Conservation (phyloP, 140 eudicot genomes). For the Ambrosia hybrid region DNA sequence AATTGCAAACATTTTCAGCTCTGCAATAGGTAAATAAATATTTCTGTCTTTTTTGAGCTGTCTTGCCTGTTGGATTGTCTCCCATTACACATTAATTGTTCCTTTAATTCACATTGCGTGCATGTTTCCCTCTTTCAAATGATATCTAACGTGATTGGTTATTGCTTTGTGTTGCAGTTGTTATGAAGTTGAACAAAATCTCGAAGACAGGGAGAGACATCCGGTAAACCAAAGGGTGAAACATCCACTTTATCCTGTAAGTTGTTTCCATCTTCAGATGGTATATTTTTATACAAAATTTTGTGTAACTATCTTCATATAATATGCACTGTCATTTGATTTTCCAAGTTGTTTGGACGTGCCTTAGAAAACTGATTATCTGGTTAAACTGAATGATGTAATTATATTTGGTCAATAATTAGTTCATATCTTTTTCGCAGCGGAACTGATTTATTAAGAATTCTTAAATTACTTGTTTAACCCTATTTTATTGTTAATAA, state of each 20-base stretch:
- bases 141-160: not conserved
- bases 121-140: not conserved
- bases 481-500: too few species aligned
- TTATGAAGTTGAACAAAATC: conserved; percentile 61
- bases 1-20: conserved; percentile 87
- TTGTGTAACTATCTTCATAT: too few species aligned
- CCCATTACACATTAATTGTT: not conserved
- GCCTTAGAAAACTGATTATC: not conserved
- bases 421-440: too few species aligned
- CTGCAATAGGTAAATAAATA: conserved; percentile 59
- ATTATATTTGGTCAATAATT: too few species aligned
- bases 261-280: conserved; percentile 7
- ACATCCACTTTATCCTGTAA: conserved; percentile 58
- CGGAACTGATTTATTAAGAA: too few species aligned
- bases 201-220: conserved; percentile 80
- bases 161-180: conserved; percentile 53
- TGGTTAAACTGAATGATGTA: not conserved
- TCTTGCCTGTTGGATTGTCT: too few species aligned
- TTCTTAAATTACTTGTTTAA: too few species aligned
- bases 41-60: not conserved
- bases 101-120: not conserved
- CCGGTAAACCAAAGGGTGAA: conserved; percentile 68
- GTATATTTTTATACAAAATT: too few species aligned
- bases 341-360: too few species aligned
- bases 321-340: too few species aligned